A percentile compares a stretch with the other conserved stretches of the same genome.
Evolutionary conservation across 2,329 filamentous ascomycete genomes (phyloP).

Genomic region (Coniella vitis): DNA sequence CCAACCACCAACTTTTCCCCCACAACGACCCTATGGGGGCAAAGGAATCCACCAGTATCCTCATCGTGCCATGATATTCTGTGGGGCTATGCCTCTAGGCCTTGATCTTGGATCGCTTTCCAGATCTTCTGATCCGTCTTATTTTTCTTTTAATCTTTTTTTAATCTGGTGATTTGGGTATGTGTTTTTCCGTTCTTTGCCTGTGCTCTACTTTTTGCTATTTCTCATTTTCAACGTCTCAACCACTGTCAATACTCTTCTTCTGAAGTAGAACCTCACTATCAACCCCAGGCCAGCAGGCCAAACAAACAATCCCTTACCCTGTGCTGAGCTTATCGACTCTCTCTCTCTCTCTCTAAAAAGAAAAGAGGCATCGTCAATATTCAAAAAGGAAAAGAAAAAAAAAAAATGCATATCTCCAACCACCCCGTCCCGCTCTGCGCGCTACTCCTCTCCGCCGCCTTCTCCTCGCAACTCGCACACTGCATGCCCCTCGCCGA

Average conservation of each 20-base stretch:
- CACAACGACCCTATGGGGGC: not conserved
- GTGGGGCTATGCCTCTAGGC: not conserved
- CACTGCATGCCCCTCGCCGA: constrained; percentile 5
- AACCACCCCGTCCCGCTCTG: constrained; percentile 1
- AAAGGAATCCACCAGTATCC: not conserved
- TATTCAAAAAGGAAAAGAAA: too few relatives aligned
- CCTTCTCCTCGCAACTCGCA: not conserved
- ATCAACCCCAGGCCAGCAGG: too few relatives aligned
- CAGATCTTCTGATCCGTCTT: not conserved
- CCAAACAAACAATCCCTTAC: too few relatives aligned
- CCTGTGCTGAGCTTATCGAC: too few relatives aligned
- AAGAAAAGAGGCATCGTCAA: too few relatives aligned
- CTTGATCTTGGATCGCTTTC: not conserved
- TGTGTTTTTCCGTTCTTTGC: too few relatives aligned
- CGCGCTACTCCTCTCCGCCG: not conserved
- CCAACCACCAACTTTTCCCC: constrained; percentile 13
- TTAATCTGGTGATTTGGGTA: too few relatives aligned
- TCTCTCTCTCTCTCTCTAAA: too few relatives aligned
- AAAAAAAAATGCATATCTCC: not conserved
- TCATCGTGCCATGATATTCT: not conserved
- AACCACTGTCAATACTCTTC: too few relatives aligned
- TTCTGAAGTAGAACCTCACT: too few relatives aligned
- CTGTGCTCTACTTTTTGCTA: too few relatives aligned
- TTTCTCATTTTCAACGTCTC: too few relatives aligned
- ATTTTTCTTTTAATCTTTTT: not conserved